These are phyloP conservation scores for Carex kokanica DNA, from an alignment of 176 grass and related monocot genomes.

Conservation along the genomic window DNA sequence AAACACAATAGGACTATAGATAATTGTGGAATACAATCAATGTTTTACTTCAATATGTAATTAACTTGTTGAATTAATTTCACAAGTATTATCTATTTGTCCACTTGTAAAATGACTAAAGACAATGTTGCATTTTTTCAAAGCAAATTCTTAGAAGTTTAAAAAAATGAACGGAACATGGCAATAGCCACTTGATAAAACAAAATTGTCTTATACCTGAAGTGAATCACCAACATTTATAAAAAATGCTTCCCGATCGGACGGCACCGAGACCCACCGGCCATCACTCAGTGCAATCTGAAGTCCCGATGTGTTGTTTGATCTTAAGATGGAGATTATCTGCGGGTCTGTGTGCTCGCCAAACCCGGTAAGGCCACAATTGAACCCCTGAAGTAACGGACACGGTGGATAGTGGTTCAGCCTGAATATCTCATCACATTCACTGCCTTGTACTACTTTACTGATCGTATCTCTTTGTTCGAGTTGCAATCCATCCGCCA, in stretches of 20 bases:
- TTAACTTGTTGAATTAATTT: background rate
- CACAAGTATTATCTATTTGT: background rate
- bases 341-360: conserved; percentile 98
- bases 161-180: background rate
- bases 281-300: conserved; percentile 65
- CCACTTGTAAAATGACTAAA: background rate
- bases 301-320: conserved; percentile 74
- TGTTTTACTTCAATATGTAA: background rate
- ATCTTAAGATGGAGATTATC: conserved; percentile 74
- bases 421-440: conserved; percentile 77
- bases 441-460: conserved; percentile 35
- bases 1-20: background rate
- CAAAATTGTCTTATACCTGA: conserved; percentile 41
- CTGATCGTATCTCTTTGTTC: conserved; percentile 41
- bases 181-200: background rate
- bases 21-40: background rate
- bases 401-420: conserved; percentile 94
- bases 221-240: conserved; percentile 91
- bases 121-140: background rate
- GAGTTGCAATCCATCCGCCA: conserved; percentile 73
- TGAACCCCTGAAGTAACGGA: conserved; percentile 47
- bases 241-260: conserved; percentile 75
- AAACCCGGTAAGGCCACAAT: conserved; percentile 67
- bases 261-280: conserved; percentile 73
- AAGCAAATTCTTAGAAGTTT: background rate